Percentiles rank a stretch among this genome's conserved stretches.
Conservation (phyloP, 202 grass and related monocot genomes). For the Zoysia matrella region DNA sequence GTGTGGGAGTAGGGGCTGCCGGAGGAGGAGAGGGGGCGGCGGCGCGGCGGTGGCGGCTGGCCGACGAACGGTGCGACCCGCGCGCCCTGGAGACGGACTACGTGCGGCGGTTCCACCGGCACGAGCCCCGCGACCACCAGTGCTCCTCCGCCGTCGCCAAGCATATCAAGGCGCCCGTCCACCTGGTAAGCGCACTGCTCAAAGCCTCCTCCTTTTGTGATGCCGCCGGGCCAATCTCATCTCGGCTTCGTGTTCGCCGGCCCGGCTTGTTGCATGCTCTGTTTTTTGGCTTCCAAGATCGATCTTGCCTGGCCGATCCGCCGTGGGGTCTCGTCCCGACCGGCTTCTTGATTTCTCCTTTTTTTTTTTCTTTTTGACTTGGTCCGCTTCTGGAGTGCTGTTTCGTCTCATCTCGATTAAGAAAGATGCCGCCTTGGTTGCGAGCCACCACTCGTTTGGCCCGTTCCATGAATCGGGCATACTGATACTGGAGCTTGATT, state of each 20-base stretch:
- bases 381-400: slow-evolving; percentile 25
- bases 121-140: slow-evolving; percentile 80
- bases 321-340: background rate
- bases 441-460: slow-evolving; percentile 13
- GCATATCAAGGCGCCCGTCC: slow-evolving; percentile 89
- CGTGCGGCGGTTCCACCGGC: slow-evolving; percentile 69
- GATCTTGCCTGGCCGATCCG: background rate
- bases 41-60: slow-evolving; percentile 63
- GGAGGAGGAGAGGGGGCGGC: slow-evolving; percentile 33
- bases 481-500: slow-evolving; percentile 11
- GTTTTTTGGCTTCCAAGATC: slow-evolving; percentile 6
- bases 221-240: background rate
- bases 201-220: background rate
- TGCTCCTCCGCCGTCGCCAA: slow-evolving; percentile 86
- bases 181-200: slow-evolving; percentile 61
- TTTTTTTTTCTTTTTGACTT: background rate
- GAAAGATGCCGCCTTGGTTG: slow-evolving; percentile 31
- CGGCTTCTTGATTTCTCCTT: slow-evolving; percentile 15
- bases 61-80: slow-evolving; percentile 63
- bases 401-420: slow-evolving; percentile 29
- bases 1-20: slow-evolving; percentile 7
- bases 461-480: slow-evolving; percentile 24
- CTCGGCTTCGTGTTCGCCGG: background rate
- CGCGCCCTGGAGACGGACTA: slow-evolving; percentile 71
- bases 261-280: background rate